Evolutionary conservation across 2,329 filamentous ascomycete genomes (phyloP), one percentile per base, ranked within the genome.

Genomic region (Truncatella angustata): DNA sequence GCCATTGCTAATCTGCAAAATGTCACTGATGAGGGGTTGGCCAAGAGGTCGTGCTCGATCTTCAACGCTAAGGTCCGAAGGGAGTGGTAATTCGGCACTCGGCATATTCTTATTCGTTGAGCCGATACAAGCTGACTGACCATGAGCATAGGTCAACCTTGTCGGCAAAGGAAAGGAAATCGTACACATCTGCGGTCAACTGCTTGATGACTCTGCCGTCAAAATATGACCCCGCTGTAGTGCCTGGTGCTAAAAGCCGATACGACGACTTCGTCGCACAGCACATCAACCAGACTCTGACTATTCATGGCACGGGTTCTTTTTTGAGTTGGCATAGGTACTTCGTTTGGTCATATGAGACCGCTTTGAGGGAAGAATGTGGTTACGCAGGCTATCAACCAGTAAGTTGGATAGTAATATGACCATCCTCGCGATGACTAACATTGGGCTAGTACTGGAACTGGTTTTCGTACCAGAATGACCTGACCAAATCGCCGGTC

Each of bases 401-500:
- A 9, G 66, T 68, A 57, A 49, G 64, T 37, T 14, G 5, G n/a
- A 35, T 21, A 2, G 5, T 12, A 7, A 4, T 11, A 23, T 9
- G 21, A n/a, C 36, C 34, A 6, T 14, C 9, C 9, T 16, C 16
- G 32, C 20, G 26, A 10, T 40, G 26, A 5, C 26, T 44, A n/a
- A 52, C 58, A 7, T 58, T n/a, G 5, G 5, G 26, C 5, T 68
- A 73, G 62, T 81, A 80, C 66, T 75, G 74, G 67, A 76, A 81
- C 62, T 82, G 78, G 76, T 72, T 72, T 3, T 70, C 71, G 49
- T 75, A 73, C 65, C 68, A 73, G 2, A 55, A 67, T 3, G 73
- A 82, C 56, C 70, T 73, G 1, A 58, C 65, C 54, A 70, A 73
- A 50, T 80, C 78, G 0, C 76, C 79, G 12, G 62, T 82, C 45